Evolutionary conservation across 148 eudicot species (phyloP), one percentile per base, ranked within the genome.

Genomic region (Limonium bicolor): DNA sequence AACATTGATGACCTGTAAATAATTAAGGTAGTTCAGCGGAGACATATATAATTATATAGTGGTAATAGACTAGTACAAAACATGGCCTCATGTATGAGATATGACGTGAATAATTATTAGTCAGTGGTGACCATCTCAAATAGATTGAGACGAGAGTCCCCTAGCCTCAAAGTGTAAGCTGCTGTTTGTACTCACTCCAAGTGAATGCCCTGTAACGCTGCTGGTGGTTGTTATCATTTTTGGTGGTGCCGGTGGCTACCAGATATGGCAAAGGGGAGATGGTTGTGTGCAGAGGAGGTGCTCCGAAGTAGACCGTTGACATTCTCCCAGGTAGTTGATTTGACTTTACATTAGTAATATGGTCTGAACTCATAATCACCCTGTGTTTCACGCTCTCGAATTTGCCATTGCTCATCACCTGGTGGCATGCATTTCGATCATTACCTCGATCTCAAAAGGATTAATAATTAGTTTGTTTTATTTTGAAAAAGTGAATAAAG

Each of bases 331-430:
- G n/a, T n/a, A n/a, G n/a, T n/a, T n/a, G n/a, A n/a, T n/a, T n/a
- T n/a, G n/a, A n/a, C n/a, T n/a, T n/a, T n/a, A n/a, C n/a, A n/a
- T n/a, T n/a, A n/a, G n/a, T n/a, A n/a, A n/a, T 73, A 20, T 5
- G 46, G 2, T 52, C 40, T 1, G 58, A 37, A 36, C 67, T 70
- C 10, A 80, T 75, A 48, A 78, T 2, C 9, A 67, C 99, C 29
- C 90, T 61, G 30, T 92, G 99, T 27, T 81, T 76, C 41, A 73
- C 86, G 25, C 95, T 76, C 50, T 25, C 36, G 15, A 85, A 71
- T 45, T 75, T 85, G 13, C 86, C 99, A 44, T 92, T 92, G 5
- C 94, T 85, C 66, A 85, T 37, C 0, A 76, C 99, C 99, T 87
- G 44, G 23, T 15, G 6, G n/a, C n/a, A n/a, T n/a, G n/a, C n/a